Base-by-base conservation (phyloP, 148 eudicot genomes). In the Rhododendron vialii region DNA sequence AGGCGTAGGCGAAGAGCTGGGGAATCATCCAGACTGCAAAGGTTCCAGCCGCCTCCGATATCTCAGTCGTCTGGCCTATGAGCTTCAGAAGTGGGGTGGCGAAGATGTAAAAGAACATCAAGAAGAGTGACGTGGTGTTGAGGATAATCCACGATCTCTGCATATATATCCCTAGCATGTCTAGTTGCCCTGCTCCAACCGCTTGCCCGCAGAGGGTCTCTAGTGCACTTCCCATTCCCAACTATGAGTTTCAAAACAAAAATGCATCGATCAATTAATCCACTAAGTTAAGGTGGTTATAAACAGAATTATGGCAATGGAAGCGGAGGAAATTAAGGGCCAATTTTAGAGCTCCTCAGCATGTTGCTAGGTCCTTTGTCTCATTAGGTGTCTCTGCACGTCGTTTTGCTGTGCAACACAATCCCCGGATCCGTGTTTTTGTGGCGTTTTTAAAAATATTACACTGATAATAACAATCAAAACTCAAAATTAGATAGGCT, bases 141-240 rank as follows among this genome's bases (percentile, higher is more conserved):
- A 93, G 93, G 80, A 93, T 92, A 2, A 93, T 85, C 93, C 93
- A 93, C 33, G 95, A 91, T 80, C 93, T 83, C 36, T 93, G 95
- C 92, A 93, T 83, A 77, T 92, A 93, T 12, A 91, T 79, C 10
- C 95, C 92, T 18, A 93, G 77, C 92, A 92, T 90, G 67, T 86
- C 82, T 18, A 84, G 2, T 81, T 89, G 89, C 10, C 86, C 87
- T 14, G 93, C 95, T 20, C 92, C 95, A 63, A 51, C 92, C 11
- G 95, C 95, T 89, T 93, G 93, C 9, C 95, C 95, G 50, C 95
- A 92, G 12, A 90, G 89, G 10, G 95, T 93, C 83, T 93, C 93
- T n/a, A 93, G 79, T 5, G 93, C 95, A 71, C 95, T 92, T 51
- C 92, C 90, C 92, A 92, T 87, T 28, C 95, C 92, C 3, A 83